phyloP scores from a whole-genome alignment of 768 basidiomycete species.

The Sutorius australiensis region DNA sequence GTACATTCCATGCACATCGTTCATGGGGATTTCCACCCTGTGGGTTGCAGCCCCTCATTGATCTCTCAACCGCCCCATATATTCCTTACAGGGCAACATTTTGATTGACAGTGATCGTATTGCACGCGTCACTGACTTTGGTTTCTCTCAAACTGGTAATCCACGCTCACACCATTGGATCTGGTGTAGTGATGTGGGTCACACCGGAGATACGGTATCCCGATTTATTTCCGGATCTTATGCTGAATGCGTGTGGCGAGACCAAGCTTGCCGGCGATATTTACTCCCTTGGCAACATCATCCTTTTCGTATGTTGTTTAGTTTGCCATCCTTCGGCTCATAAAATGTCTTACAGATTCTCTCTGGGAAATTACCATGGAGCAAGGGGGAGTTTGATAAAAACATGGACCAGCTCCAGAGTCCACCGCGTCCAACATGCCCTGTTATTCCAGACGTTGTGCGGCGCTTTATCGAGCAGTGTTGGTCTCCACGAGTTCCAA shows the following conservation, averaged over 20 bases:
- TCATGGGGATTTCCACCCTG: too few species aligned
- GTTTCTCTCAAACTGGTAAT: too few species aligned
- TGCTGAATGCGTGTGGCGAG: too few species aligned
- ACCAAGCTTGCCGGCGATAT: neutral
- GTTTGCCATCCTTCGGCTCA: neutral
- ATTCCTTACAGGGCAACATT: too few species aligned
- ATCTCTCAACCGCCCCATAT: too few species aligned
- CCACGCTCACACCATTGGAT: neutral
- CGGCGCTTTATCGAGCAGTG: slow-evolving; percentile 2
- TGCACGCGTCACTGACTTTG: too few species aligned
- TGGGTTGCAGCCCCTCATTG: neutral
- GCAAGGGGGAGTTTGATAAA: neutral
- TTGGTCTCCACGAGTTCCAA: slow-evolving; percentile 1
- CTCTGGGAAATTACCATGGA: neutral
- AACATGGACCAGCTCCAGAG: neutral
- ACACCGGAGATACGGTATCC: neutral
- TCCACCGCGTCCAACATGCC: neutral
- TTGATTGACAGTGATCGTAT: too few species aligned
- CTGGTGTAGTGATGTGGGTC: neutral
- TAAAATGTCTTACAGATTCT: neutral
- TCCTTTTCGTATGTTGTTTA: neutral
- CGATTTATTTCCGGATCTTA: neutral
- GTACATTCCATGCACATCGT: too few species aligned
- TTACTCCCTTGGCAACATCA: slow-evolving; percentile 3
- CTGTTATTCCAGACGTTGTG: neutral